Percentiles rank a stretch among this genome's conserved stretches.
Evolutionary conservation across 129 eudicot species (phyloP).

Genomic region (Arctium lappa): DNA sequence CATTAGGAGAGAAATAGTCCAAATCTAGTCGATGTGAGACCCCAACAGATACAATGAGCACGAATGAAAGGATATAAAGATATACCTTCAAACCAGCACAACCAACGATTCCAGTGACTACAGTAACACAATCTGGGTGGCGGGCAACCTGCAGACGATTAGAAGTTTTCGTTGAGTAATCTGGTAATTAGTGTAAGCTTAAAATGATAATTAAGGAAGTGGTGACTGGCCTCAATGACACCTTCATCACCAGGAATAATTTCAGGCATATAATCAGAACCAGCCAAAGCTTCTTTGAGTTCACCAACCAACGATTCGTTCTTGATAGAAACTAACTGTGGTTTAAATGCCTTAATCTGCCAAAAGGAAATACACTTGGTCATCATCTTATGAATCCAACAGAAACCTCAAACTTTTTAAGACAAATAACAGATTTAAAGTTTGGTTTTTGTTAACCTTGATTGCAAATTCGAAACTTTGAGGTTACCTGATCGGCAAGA

Average conservation of each 20-base stretch:
- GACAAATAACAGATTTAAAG: neutral
- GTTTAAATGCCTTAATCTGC: constrained; percentile 82
- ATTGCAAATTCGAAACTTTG: neutral
- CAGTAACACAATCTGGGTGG: constrained; percentile 92
- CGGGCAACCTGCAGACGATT: constrained; percentile 73
- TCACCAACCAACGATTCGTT: constrained; percentile 69
- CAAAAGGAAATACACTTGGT: neutral
- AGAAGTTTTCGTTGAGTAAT: neutral
- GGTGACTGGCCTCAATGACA: constrained; percentile 64
- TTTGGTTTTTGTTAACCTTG: neutral
- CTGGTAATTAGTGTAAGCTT: neutral
- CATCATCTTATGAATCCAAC: neutral
- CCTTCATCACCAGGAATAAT: constrained; percentile 96
- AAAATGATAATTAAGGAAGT: neutral
- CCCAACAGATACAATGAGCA: neutral
- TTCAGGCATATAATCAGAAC: constrained; percentile 82
- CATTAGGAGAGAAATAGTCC: neutral
- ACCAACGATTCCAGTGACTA: constrained; percentile 98
- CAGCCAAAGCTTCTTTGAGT: constrained; percentile 90
- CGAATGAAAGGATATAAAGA: neutral
- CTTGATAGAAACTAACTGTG: constrained; percentile 78
- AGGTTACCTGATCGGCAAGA: constrained; percentile 95
- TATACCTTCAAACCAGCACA: constrained; percentile 97
- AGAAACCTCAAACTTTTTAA: neutral
- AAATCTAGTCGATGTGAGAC: no score